Conservation (phyloP, 148 eudicot species). For the Rhododendron ferrugineum region DNA sequence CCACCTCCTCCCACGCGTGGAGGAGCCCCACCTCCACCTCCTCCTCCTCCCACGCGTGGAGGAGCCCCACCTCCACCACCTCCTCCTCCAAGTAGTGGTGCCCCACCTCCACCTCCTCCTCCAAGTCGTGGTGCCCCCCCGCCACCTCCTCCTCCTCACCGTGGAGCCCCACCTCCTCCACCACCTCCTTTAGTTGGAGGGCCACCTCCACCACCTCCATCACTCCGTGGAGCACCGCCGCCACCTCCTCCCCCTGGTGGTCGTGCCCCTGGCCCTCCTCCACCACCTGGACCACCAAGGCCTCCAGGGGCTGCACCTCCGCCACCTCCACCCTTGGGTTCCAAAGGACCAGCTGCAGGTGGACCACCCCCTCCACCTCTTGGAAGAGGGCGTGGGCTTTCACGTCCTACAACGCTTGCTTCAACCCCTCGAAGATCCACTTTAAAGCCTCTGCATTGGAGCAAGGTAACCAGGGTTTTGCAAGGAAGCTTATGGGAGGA, state of each 20-base stretch:
- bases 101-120: conserved; percentile 24
- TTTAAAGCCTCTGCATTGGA: conserved; percentile 89
- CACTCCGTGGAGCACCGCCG: conserved; percentile 40
- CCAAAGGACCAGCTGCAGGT: conserved; percentile 13
- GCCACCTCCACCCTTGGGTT: conserved; percentile 36
- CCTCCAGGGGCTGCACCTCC: conserved; percentile 75
- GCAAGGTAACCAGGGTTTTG: conserved; percentile 88
- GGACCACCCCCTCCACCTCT: conserved; percentile 42
- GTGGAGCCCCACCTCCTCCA: conserved; percentile 44
- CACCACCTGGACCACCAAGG: conserved; percentile 63
- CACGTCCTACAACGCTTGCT: conserved; percentile 41
- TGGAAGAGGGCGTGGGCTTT: conserved; percentile 77
- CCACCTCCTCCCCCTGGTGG: conserved; percentile 75
- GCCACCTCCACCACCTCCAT: conserved; percentile 51
- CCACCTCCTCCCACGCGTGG: conserved; percentile 43
- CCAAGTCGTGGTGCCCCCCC: conserved; percentile 19
- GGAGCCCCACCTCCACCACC: conserved; percentile 20
- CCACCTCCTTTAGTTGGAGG: conserved; percentile 30
- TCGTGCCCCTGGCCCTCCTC: conserved; percentile 44
- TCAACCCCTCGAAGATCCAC: conserved; percentile 54
- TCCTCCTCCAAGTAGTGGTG: conserved; percentile 15
- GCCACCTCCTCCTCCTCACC: conserved; percentile 43
- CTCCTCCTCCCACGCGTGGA: neutral
- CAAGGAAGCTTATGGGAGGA: conserved; percentile 99
- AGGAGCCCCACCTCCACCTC: conserved; percentile 19